These are phyloP conservation scores for Fusarium denticulatum DNA, from an alignment of 2,329 filamentous ascomycete species.

Conservation along the genomic window DNA sequence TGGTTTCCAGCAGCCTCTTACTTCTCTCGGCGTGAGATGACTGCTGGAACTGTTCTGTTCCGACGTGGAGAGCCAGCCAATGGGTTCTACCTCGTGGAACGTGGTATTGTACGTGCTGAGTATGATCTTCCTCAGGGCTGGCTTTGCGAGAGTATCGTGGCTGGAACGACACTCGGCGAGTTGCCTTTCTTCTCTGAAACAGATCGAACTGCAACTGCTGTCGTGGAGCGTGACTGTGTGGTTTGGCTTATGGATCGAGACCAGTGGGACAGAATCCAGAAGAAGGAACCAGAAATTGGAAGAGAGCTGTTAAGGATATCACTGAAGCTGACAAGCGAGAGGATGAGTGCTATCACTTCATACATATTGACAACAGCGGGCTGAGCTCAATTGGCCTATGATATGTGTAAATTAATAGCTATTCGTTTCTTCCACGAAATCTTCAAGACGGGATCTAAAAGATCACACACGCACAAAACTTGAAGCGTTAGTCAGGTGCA, in stretches of 20 bases:
- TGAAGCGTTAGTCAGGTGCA: constrained; percentile 16
- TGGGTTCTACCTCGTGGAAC: constrained; percentile 91
- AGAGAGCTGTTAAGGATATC: constrained; percentile 85
- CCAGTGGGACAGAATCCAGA: constrained; percentile 78
- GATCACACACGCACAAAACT: neutral
- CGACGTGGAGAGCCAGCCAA: constrained; percentile 78
- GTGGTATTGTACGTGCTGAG: constrained; percentile 87
- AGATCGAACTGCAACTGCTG: constrained; percentile 83
- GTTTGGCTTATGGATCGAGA: constrained; percentile 82
- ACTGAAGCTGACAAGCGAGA: constrained; percentile 93
- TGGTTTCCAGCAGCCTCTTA: constrained; percentile 85
- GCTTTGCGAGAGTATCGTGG: constrained; percentile 91
- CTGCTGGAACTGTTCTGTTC: constrained; percentile 79
- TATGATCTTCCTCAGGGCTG: constrained; percentile 91
- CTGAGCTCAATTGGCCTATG: constrained; percentile 33
- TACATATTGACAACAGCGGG: constrained; percentile 63
- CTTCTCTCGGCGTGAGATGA: constrained; percentile 75
- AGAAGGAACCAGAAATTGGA: constrained; percentile 78
- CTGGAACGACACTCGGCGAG: constrained; percentile 94
- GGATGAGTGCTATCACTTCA: constrained; percentile 78
- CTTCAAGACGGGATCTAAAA: neutral
- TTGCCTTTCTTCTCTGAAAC: constrained; percentile 96
- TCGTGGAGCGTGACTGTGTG: constrained; percentile 82
- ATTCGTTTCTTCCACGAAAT: neutral
- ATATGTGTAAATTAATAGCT: neutral